Evolutionary conservation across 176 grass and related monocot genomes (phyloP).

Genomic region (Carex scoparia): DNA sequence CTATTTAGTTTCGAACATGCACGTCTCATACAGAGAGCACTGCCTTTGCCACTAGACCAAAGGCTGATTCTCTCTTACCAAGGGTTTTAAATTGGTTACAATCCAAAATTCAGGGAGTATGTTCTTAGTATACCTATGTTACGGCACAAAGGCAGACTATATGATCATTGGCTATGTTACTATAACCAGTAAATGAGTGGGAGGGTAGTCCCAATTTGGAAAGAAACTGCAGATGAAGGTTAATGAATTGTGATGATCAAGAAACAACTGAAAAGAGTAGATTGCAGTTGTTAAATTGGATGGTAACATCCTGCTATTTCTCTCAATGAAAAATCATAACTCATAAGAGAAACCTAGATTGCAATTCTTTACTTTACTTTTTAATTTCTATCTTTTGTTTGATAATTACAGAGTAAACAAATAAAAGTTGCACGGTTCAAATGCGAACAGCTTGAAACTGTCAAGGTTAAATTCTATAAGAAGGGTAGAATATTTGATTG

Average conservation of each 20-base stretch:
- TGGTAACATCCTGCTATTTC: neutral
- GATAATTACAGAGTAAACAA: neutral
- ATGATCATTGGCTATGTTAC: neutral
- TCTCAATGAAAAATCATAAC: neutral
- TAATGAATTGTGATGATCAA: too few relatives aligned
- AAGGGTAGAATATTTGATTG: neutral
- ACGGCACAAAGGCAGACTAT: neutral
- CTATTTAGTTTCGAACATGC: too few relatives aligned
- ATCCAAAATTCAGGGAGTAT: neutral
- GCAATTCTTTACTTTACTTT: neutral
- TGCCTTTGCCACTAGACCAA: too few relatives aligned
- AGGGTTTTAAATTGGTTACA: neutral
- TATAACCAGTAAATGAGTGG: neutral
- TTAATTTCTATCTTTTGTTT: neutral
- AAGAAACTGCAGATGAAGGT: neutral
- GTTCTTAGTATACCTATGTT: neutral
- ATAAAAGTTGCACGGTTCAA: neutral
- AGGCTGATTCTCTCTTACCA: too few relatives aligned
- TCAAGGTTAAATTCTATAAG: neutral
- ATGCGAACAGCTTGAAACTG: neutral
- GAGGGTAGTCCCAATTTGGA: neutral
- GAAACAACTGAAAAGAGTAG: neutral
- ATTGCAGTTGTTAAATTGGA: neutral
- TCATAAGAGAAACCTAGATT: neutral
- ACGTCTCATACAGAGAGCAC: too few relatives aligned